A percentile compares a stretch with the other conserved stretches of the same genome.
These are phyloP conservation scores for Cercospora berteroae DNA, from an alignment of 2,329 filamentous ascomycete species.

Conservation along the genomic window DNA sequence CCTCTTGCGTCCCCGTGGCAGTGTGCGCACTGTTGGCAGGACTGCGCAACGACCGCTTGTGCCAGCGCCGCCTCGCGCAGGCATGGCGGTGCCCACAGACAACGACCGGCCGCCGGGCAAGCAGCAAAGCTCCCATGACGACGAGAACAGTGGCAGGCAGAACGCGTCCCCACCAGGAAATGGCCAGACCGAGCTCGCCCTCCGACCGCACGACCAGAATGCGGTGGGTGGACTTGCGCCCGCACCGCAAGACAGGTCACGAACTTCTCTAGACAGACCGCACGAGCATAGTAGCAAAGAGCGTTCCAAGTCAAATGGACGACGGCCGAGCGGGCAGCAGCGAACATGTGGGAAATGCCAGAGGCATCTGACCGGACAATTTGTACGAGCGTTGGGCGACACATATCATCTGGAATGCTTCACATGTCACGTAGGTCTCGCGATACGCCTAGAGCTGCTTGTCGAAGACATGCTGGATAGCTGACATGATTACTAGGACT, in stretches of 20 bases:
- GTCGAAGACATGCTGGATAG: not conserved
- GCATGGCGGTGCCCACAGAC: slow-evolving; percentile 34
- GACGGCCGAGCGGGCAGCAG: slow-evolving; percentile 37
- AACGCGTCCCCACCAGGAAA: slow-evolving; percentile 18
- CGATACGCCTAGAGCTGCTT: not conserved
- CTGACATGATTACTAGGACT: slow-evolving; percentile 66
- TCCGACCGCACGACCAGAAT: slow-evolving; percentile 20
- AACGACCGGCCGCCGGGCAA: slow-evolving; percentile 30
- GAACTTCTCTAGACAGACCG: slow-evolving; percentile 20
- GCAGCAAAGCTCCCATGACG: slow-evolving; percentile 27
- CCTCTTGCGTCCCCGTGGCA: not conserved
- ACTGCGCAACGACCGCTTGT: slow-evolving; percentile 13
- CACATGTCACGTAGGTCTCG: slow-evolving; percentile 76
- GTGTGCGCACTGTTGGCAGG: slow-evolving; percentile 12
- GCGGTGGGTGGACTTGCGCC: slow-evolving; percentile 8
- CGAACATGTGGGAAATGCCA: slow-evolving; percentile 76
- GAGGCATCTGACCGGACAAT: slow-evolving; percentile 86
- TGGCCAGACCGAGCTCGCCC: slow-evolving; percentile 20
- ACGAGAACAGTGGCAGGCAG: slow-evolving; percentile 12
- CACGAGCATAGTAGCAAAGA: slow-evolving; percentile 27
- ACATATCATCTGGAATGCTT: slow-evolving; percentile 98
- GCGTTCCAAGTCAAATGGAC: slow-evolving; percentile 29
- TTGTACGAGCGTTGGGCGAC: slow-evolving; percentile 87
- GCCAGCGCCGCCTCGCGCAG: slow-evolving; percentile 21
- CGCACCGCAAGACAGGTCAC: slow-evolving; percentile 17